phyloP scores from a whole-genome alignment of 1,139 yeast species.

The Candida sp. region DNA sequence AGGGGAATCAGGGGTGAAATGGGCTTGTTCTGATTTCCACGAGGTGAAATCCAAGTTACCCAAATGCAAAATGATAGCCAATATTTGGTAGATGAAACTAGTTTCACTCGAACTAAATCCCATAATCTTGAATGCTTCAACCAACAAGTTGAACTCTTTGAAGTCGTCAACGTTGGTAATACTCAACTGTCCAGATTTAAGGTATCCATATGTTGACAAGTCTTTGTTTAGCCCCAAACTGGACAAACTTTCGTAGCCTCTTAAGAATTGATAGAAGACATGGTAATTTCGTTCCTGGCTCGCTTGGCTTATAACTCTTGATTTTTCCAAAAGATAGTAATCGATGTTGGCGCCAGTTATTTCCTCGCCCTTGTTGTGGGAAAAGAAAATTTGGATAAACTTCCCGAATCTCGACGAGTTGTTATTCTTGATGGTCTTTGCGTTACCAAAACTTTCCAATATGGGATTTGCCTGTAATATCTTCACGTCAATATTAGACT shows the following conservation, averaged over 20 bases:
- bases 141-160: constrained; percentile 62
- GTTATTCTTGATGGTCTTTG: constrained; percentile 93
- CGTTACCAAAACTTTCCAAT: constrained; percentile 95
- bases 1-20: constrained; percentile 60
- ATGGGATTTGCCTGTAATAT: constrained; percentile 96
- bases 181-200: constrained; percentile 54
- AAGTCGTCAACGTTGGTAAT: constrained; percentile 79
- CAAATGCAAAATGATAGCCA: constrained; percentile 81
- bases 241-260: constrained; percentile 63
- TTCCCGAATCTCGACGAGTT: constrained; percentile 98
- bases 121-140: constrained; percentile 73
- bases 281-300: constrained; percentile 87
- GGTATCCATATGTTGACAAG: constrained; percentile 56
- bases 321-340: constrained; percentile 93
- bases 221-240: constrained; percentile 52
- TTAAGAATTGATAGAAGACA: constrained; percentile 84
- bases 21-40: constrained; percentile 81
- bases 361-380: constrained; percentile 35
- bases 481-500: constrained; percentile 67
- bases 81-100: constrained; percentile 61
- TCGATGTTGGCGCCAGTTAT: constrained; percentile 92
- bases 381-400: constrained; percentile 87
- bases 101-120: constrained; percentile 67
- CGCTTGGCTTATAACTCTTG: constrained; percentile 88
- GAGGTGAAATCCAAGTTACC: constrained; percentile 85